phyloP scores from a whole-genome alignment of 106 monocot species.

The Cymbidium sinense region DNA sequence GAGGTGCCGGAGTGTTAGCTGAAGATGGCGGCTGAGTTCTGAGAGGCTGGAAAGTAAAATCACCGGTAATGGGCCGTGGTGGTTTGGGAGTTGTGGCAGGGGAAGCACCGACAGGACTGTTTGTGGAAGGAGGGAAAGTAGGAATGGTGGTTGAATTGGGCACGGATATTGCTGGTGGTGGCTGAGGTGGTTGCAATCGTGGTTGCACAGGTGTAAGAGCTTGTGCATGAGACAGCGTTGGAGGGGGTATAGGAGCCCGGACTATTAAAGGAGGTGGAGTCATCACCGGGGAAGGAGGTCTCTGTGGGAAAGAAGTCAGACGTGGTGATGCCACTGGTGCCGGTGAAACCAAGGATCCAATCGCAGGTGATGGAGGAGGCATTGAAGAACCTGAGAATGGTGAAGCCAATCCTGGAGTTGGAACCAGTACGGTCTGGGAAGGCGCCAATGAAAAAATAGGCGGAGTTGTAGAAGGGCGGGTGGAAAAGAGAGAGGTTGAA shows the following conservation, averaged over 20 bases:
- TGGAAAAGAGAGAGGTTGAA: conserved; percentile 8
- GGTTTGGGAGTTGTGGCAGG: conserved; percentile 30
- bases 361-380: conserved; percentile 9
- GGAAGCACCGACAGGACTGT: conserved; percentile 5
- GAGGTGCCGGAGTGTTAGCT: conserved; percentile 16
- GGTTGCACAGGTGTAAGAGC: background rate
- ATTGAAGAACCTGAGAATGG: conserved; percentile 13
- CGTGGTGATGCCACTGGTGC: background rate
- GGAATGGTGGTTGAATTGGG: conserved; percentile 12
- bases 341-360: background rate
- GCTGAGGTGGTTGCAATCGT: conserved; percentile 17
- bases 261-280: conserved; percentile 8
- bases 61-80: conserved; percentile 34
- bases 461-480: conserved; percentile 4
- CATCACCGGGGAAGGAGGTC: background rate
- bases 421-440: conserved; percentile 8
- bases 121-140: conserved; percentile 16
- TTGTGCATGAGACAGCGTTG: conserved; percentile 8
- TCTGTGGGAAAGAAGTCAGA: conserved; percentile 6
- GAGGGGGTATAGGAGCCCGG: conserved; percentile 10
- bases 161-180: conserved; percentile 8
- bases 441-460: conserved; percentile 20
- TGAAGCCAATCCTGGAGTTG: conserved; percentile 4
- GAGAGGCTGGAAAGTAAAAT: conserved; percentile 81
- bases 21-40: conserved; percentile 25